These are phyloP conservation scores for Leishmania tropica DNA, from an alignment of 208 protist genomes.

Conservation along the genomic window DNA sequence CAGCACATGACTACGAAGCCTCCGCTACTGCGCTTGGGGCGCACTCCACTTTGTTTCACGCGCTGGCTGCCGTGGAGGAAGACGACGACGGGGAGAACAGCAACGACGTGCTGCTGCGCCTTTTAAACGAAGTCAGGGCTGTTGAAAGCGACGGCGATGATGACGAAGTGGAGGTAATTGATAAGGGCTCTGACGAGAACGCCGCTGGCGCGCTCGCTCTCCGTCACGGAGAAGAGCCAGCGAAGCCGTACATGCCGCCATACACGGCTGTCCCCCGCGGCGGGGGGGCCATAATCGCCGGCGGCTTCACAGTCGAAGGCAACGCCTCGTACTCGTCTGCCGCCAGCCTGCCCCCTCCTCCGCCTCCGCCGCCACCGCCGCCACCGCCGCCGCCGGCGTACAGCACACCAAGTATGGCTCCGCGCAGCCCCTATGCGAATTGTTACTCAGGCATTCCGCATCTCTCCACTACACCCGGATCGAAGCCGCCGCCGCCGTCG, in stretches of 20 bases:
- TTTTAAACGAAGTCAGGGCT: conserved; percentile 52
- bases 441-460: conserved; percentile 48
- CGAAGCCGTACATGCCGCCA: conserved; percentile 14
- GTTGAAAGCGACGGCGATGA: conserved; percentile 33
- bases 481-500: conserved; percentile 60
- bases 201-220: conserved; percentile 16
- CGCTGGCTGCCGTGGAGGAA: conserved; percentile 13
- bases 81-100: conserved; percentile 36
- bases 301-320: conserved; percentile 60
- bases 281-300: conserved; percentile 4
- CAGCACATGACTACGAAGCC: conserved; percentile 5
- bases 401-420: conserved; percentile 33
- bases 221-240: conserved; percentile 12
- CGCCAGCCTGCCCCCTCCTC: conserved; percentile 25
- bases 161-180: conserved; percentile 5
- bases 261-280: conserved; percentile 1
- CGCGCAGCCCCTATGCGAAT: conserved; percentile 36
- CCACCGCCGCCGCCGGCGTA: conserved; percentile 35
- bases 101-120: conserved; percentile 42
- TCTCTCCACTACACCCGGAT: conserved; percentile 12
- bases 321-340: conserved; percentile 32
- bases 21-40: conserved; percentile 10
- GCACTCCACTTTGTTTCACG: conserved; percentile 22
- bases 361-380: conserved; percentile 27
- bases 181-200: conserved; percentile 32